These are phyloP conservation scores for Acanthamoeba divionensis DNA, from an alignment of 208 protist genomes.

Conservation along the genomic window DNA sequence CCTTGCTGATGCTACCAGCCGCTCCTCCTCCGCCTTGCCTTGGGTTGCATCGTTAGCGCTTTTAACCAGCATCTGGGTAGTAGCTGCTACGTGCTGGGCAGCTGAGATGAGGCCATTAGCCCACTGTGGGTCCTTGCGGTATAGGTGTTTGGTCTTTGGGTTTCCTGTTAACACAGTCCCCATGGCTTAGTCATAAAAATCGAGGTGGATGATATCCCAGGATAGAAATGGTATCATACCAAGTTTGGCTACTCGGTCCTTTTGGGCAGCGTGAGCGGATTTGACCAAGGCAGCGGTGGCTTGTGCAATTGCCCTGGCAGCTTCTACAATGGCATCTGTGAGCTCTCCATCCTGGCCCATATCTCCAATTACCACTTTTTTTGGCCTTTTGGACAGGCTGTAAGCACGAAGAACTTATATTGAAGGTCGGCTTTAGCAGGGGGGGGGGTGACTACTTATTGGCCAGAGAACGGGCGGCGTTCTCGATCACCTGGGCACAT, in stretches of 20 bases:
- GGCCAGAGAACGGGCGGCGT: not conserved
- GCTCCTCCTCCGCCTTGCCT: conserved; percentile 25
- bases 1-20: not conserved
- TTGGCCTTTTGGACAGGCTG: too few species aligned
- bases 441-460: too few species aligned
- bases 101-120: conserved; percentile 44
- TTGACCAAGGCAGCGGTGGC: conserved; percentile 16
- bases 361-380: too few species aligned
- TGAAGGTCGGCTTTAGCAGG: too few species aligned
- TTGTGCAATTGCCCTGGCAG: conserved; percentile 24
- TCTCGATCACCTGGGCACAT: conserved; percentile 20
- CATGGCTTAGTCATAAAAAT: too few species aligned
- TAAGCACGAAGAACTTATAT: too few species aligned
- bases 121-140: conserved; percentile 42
- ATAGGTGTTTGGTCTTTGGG: conserved; percentile 55
- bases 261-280: not conserved
- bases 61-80: not conserved
- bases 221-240: not conserved
- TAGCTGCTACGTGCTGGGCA: not conserved
- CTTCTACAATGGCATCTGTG: conserved; percentile 21
- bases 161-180: not conserved
- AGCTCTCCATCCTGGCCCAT: not conserved
- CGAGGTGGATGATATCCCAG: too few species aligned
- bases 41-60: not conserved
- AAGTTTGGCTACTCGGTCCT: conserved; percentile 28